Evolutionary conservation across 139 green algal genomes (phyloP), one percentile per base, ranked within the genome.

Genomic region (Diplosphaera chodatii): DNA sequence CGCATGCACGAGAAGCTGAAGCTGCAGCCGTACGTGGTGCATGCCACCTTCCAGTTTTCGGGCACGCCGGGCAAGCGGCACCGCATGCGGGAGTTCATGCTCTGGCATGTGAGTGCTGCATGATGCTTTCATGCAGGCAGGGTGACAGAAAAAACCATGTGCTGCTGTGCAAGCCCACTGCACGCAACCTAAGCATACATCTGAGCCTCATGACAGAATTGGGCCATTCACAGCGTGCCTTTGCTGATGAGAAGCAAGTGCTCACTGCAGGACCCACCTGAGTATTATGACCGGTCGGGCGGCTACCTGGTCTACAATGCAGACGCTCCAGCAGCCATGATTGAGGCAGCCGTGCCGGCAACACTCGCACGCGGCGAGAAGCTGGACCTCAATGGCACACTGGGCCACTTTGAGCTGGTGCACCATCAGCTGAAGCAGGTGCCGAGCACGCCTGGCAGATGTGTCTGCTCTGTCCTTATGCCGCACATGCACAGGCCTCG

Each of bases 41-140:
- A 99, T 78, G 86, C 88, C 48, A 98, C 93, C 8, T 99, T 97
- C 79, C 89, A 98, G 80, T 99, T 91, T 79, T 89, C 80, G 18
- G 94, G 94, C 74, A 97, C 90, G 4, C 78, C 88, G 0, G 94
- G 94, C 64, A 99, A 99, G 88, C 81, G 91, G 30, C 82, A 98
- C 68, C 86, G 94, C 68, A 86, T 99, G 76, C 84, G 94, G 13
- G 94, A 99, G 78, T 72, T 73, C 21, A 75, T 85, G 78, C 68
- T 96, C 37, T 98, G 92, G 88, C 48, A 59, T 59, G 48, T 59
- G 48, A 23, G 48, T 25, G 16, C n/a, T n/a, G n/a, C n/a, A n/a
- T n/a, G n/a, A n/a, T n/a, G n/a, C n/a, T n/a, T n/a, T n/a, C n/a
- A n/a, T n/a, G n/a, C n/a, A n/a, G n/a, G n/a, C n/a, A n/a, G n/a